phyloP scores from a whole-genome alignment of 2,329 filamentous ascomycete species.

The Exophiala spinifera region DNA sequence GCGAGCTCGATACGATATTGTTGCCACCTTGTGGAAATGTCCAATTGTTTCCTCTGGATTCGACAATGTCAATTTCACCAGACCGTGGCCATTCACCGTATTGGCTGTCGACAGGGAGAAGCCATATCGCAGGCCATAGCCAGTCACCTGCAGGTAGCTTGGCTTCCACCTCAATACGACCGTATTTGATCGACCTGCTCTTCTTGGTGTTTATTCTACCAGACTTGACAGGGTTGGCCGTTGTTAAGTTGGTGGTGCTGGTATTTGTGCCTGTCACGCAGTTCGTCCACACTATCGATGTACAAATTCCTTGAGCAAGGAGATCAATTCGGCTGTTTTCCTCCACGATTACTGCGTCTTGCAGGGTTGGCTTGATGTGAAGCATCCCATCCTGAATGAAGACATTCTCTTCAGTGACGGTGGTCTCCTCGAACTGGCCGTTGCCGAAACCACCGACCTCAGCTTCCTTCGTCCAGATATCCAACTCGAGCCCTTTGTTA shows the following conservation, averaged over 20 bases:
- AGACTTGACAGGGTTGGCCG: conserved; percentile 74
- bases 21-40: conserved; percentile 74
- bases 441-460: conserved; percentile 57
- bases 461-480: conserved; percentile 68
- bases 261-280: conserved; percentile 75
- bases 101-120: conserved; percentile 69
- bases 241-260: conserved; percentile 72
- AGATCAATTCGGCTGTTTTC: conserved; percentile 68
- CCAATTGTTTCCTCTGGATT: conserved; percentile 79
- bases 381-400: conserved; percentile 68
- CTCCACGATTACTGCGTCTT: conserved; percentile 64
- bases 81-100: conserved; percentile 78
- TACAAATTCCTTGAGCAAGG: conserved; percentile 63
- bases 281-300: conserved; percentile 56
- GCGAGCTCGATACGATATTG: conserved; percentile 72
- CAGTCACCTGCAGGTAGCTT: conserved; percentile 76
- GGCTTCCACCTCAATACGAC: conserved; percentile 75
- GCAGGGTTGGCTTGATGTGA: conserved; percentile 73
- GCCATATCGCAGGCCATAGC: conserved; percentile 89
- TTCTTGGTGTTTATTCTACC: conserved; percentile 74
- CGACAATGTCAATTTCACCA: conserved; percentile 80
- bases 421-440: conserved; percentile 78
- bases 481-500: conserved; percentile 52
- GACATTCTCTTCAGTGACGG: conserved; percentile 68
- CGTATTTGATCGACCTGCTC: conserved; percentile 71